phyloP scores from a whole-genome alignment of 768 basidiomycete species.

The Pholiota molesta region DNA sequence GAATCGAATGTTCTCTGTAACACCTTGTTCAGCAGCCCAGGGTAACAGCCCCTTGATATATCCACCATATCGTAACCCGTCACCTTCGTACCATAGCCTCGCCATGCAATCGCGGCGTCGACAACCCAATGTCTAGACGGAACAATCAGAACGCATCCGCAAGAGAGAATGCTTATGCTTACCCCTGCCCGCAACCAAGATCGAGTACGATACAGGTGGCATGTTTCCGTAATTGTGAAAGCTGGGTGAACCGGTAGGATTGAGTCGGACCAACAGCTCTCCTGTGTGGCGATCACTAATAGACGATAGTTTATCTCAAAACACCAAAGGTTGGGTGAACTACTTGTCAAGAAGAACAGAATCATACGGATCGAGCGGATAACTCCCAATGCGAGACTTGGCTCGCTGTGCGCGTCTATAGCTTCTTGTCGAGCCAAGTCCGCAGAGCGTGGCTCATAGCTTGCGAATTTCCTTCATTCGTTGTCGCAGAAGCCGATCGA shows the following conservation, averaged over 20 bases:
- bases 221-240: slow-evolving; percentile 54
- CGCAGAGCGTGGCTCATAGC: slow-evolving; percentile 8
- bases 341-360: slow-evolving; percentile 59
- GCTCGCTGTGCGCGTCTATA: slow-evolving; percentile 17
- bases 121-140: slow-evolving; percentile 53
- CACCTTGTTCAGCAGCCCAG: slow-evolving; percentile 34
- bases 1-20: slow-evolving; percentile 49
- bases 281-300: slow-evolving; percentile 62
- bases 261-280: slow-evolving; percentile 56
- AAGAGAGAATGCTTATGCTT: slow-evolving; percentile 3
- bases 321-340: slow-evolving; percentile 21
- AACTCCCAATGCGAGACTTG: slow-evolving; percentile 28
- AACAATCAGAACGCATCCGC: background rate
- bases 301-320: slow-evolving; percentile 4
- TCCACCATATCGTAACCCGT: slow-evolving; percentile 68
- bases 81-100: slow-evolving; percentile 48
- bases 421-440: slow-evolving; percentile 11
- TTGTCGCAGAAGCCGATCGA: background rate
- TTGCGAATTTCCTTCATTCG: background rate
- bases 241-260: slow-evolving; percentile 52
- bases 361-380: slow-evolving; percentile 49
- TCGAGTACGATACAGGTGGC: slow-evolving; percentile 63
- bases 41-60: slow-evolving; percentile 34
- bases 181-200: slow-evolving; percentile 73
- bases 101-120: slow-evolving; percentile 66